Evolutionary conservation across 2,329 filamentous ascomycete species (phyloP).

Genomic region (Fusarium foetens): DNA sequence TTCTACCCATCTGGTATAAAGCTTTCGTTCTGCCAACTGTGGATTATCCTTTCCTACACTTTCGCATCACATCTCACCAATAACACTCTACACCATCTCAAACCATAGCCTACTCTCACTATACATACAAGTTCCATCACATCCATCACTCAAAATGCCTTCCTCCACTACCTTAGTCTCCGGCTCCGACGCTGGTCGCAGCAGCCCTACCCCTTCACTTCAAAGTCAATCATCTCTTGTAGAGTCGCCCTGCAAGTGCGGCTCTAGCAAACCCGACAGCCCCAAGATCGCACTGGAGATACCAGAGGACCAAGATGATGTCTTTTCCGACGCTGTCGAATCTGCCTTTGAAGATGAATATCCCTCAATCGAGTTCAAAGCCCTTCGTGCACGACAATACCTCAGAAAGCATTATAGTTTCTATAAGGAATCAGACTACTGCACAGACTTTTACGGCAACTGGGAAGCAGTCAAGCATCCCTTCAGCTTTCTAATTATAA

Average conservation of each 20-base stretch:
- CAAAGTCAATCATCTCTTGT: not conserved
- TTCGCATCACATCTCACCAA: rapidly evolving
- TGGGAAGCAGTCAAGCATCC: not conserved
- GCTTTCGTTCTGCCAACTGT: rapidly evolving
- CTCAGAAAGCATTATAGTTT: not conserved
- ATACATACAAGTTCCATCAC: not conserved
- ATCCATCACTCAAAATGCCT: not conserved
- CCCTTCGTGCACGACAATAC: not conserved
- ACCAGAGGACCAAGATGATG: not conserved
- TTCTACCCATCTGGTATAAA: rapidly evolving
- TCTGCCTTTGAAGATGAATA: not conserved
- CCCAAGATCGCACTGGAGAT: too few species aligned
- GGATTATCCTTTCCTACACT: rapidly evolving
- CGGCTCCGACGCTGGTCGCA: rapidly evolving
- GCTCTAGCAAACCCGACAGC: rapidly evolving
- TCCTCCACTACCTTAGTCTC: rapidly evolving
- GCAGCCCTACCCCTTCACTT: rapidly evolving
- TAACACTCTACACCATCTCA: rapidly evolving
- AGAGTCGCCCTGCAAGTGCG: not conserved
- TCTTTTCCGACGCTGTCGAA: not conserved
- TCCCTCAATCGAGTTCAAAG: not conserved
- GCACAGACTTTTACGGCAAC: too few species aligned
- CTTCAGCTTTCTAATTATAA: not conserved
- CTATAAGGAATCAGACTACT: not conserved
- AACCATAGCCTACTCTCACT: not conserved